These are phyloP conservation scores for Ceratocystis colombiana DNA, from an alignment of 2,329 filamentous ascomycete genomes.

Conservation along the genomic window DNA sequence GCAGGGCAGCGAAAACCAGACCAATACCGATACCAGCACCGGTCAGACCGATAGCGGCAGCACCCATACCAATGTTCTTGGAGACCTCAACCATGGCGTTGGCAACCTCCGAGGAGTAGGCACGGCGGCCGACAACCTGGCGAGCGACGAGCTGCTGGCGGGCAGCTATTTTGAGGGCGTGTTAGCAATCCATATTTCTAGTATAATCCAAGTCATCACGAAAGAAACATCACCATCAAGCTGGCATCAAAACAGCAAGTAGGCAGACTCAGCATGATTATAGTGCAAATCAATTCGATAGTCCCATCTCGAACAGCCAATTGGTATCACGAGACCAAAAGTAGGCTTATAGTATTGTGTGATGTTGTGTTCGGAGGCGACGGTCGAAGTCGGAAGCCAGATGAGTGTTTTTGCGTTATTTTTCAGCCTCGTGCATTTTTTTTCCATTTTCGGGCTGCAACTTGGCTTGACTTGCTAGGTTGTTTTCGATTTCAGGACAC, in stretches of 20 bases:
- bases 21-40: slow-evolving; percentile 93
- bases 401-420: slow-evolving; percentile 19
- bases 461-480: slow-evolving; percentile 11
- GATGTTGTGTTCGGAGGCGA: slow-evolving; percentile 1
- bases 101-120: slow-evolving; percentile 82
- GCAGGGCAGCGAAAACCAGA: slow-evolving; percentile 83
- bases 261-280: not conserved
- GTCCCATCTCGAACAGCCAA: slow-evolving; percentile 14
- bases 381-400: slow-evolving; percentile 6
- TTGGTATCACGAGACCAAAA: slow-evolving; percentile 15
- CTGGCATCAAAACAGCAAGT: slow-evolving; percentile 7
- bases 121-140: slow-evolving; percentile 53
- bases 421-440: slow-evolving; percentile 7
- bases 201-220: not conserved
- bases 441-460: too few relatives aligned
- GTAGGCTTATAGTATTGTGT: not conserved
- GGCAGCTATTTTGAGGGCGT: slow-evolving; percentile 22
- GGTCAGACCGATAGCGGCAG: slow-evolving; percentile 82
- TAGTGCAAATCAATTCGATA: not conserved
- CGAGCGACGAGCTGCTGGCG: slow-evolving; percentile 26
- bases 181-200: slow-evolving; percentile 20
- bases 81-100: slow-evolving; percentile 81
- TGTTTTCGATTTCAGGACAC: slow-evolving; percentile 21
- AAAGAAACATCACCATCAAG: not conserved
- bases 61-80: slow-evolving; percentile 83